Evolutionary conservation across 352 stramenopile genomes (phyloP), one percentile per base, ranked within the genome.

Genomic region (Pythium monospermum): DNA sequence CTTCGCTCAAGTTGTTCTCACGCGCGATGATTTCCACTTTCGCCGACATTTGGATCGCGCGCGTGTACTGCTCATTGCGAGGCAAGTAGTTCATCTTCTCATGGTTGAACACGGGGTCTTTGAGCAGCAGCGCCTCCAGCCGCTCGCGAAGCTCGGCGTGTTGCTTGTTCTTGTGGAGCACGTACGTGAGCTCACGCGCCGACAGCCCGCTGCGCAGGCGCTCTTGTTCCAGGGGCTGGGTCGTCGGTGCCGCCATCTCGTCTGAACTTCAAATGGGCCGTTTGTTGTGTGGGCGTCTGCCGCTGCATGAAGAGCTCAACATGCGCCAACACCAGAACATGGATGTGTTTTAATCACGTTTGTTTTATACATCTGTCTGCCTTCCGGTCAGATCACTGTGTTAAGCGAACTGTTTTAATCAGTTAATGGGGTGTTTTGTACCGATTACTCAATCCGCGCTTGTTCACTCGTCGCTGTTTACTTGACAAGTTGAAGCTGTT

Each of bases 21-120:
- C 67, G 62, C 16, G 73, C 73, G 19, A 84, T 57, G 66, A 79
- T 69, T 59, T 88, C 74, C 31, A 86, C 66, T 25, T 61, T 60
- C 7, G 64, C 73, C 11, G 76, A 68, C 71, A 87, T 87, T 25
- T 68, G 71, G 43, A 85, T 64, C 16, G 68, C 68, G 22, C 63
- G 70, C 30, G 66, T 63, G 64, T 86, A 86, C 51, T 85, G 70
- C 53, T 90, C 68, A 18, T 63, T 62, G n/a, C 76, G 77, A 10
- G 79, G 58, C 11, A 85, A 49, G 49, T 84, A 86, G 70, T 90
- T 74, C 61, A 87, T 85, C 38, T 78, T 66, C 22, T 73, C 57
- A 52, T 75, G 49, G 57, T 74, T 63, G 59, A 89, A 89, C 28
- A 65, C 61, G 7, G 75, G 69, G 46, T 87, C 73, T 27, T 65